Conservation (phyloP, 257 asterid genomes). For the Penstemon eatonii region DNA sequence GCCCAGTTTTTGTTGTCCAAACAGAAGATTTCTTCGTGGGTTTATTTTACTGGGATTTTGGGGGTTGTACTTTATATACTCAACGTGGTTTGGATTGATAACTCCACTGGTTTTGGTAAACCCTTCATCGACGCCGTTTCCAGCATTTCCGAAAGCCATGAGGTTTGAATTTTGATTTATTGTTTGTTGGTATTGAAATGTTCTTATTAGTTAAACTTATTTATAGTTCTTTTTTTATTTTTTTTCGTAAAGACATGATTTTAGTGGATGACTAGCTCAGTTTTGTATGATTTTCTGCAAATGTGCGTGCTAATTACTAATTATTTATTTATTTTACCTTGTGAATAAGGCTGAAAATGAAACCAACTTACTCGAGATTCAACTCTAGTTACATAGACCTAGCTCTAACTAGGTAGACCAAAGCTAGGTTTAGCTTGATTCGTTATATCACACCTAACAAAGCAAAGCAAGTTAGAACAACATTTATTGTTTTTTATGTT, state of each 20-base stretch:
- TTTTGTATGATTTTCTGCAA: neutral
- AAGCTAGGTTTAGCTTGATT: no score
- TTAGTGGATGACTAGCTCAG: neutral
- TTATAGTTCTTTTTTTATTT: neutral
- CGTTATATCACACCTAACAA: no score
- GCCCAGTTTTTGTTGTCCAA: conserved; percentile 68
- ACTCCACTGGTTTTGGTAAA: conserved; percentile 82
- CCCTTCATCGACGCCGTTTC: conserved; percentile 62
- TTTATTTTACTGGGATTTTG: conserved; percentile 58
- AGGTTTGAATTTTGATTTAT: conserved; percentile 47
- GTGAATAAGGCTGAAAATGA: no score
- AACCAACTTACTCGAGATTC: no score
- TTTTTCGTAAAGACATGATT: neutral
- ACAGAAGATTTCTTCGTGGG: conserved; percentile 84
- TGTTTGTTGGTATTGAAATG: neutral
- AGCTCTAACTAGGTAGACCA: no score
- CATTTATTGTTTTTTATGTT: no score
- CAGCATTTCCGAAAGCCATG: conserved; percentile 66
- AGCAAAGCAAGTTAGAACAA: no score
- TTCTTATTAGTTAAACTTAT: neutral
- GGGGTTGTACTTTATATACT: conserved; percentile 73
- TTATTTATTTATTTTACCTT: no score
- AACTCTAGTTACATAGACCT: no score
- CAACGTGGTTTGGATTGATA: conserved; percentile 74
- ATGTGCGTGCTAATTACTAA: neutral